Base-by-base conservation (phyloP, 2,329 filamentous ascomycete genomes). In the Fusarium albidum region DNA sequence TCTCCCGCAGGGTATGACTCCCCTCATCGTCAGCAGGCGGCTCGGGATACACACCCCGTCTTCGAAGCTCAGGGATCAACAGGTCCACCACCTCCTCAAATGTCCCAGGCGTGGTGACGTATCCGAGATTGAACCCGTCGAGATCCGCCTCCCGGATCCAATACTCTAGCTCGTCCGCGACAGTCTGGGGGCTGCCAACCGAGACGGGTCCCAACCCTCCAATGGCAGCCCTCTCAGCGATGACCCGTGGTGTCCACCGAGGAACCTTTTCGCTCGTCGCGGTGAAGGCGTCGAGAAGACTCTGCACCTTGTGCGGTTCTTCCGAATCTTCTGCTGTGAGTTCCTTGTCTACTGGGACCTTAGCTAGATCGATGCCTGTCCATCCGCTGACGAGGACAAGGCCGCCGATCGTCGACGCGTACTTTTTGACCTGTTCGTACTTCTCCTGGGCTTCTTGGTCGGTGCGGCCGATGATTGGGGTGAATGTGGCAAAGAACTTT, bases 301-400 rank as follows among this genome's bases (percentile, higher is more conserved):
- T 81, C 26, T 75, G 77, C 3, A 84, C 73, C 57, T 77, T 81
- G 57, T 80, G 71, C 11, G 79, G 80, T 56, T 85, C 82, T 3
- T 74, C 72, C 0, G 82, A 82, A 55, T 86, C 81, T 3, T 76
- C 79, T 1, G 77, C 77, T 1, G 77, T 81, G 54, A 88, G 75
- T 13, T 83, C 81, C 57, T 86, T 77, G 55, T 87, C 84, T 0
- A 86, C 65, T 0, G 82, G 81, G 34, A 86, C 77, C 61, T 77
- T 76, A 4, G 79, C 82, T 13, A 86, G 73, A 61, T 87, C 83
- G 51, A 87, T 84, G 0, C 84, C 84, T 0, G 82, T 84, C 80
- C 81, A 85, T 2, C 82, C 82, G 32, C 77, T 79, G 55, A 84
- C 81, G 1, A 85, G 71, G 0, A 83, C 83, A 2, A 86, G 69